Conservation (phyloP, 805 yeast genomes). For the Ogataea paraovalis region DNA sequence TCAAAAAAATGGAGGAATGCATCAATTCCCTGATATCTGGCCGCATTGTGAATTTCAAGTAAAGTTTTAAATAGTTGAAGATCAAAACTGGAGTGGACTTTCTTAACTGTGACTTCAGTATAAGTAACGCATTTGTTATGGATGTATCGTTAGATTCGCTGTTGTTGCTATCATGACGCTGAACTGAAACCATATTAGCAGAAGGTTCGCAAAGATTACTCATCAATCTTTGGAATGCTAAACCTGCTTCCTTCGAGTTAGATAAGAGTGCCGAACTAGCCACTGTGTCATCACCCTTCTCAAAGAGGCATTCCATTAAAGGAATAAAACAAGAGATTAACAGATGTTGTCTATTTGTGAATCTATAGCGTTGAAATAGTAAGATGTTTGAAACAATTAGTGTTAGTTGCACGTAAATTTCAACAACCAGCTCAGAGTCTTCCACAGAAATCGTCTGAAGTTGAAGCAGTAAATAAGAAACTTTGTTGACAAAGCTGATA, state of each 20-base stretch:
- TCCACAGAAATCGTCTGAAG: background rate
- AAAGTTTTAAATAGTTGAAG: conserved; percentile 51
- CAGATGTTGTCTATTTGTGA: conserved; percentile 71
- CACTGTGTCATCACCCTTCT: conserved; percentile 8
- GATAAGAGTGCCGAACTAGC: conserved; percentile 5
- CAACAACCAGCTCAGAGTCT: background rate
- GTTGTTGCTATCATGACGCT: background rate
- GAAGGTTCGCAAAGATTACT: conserved; percentile 74
- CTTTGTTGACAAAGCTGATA: conserved; percentile 11
- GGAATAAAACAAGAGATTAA: conserved; percentile 46
- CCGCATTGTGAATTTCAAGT: conserved; percentile 47
- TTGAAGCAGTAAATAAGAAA: conserved; percentile 8
- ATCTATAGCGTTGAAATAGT: conserved; percentile 63
- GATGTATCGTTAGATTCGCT: conserved; percentile 21
- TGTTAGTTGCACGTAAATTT: background rate
- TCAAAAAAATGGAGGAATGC: conserved; percentile 51
- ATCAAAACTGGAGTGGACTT: conserved; percentile 58
- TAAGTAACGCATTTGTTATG: conserved; percentile 51
- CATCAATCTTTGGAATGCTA: conserved; percentile 53
- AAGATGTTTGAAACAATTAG: conserved; percentile 55
- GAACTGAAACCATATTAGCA: conserved; percentile 20
- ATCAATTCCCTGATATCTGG: conserved; percentile 45
- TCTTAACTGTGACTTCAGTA: conserved; percentile 58
- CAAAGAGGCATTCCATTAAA: conserved; percentile 45
- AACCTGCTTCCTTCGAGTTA: conserved; percentile 36